A percentile compares a stretch with the other conserved stretches of the same genome.
Conservation (phyloP, 2,329 filamentous ascomycete species). For the Fusarium newnesense region DNA sequence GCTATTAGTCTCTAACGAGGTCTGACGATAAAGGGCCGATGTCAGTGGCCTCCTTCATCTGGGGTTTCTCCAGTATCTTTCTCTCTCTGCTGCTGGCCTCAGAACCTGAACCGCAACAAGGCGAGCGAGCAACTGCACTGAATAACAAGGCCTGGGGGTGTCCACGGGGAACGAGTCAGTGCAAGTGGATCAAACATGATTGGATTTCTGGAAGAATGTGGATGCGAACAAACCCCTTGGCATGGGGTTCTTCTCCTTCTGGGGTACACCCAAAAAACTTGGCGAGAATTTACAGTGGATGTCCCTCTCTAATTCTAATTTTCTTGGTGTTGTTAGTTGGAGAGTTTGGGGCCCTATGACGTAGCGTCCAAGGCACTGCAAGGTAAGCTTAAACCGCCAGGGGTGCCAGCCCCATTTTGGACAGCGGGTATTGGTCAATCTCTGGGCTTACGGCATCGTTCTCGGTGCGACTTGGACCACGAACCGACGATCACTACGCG, state of each 20-base stretch:
- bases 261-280: conserved; percentile 26
- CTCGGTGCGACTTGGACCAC: conserved; percentile 34
- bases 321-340: conserved; percentile 20
- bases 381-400: conserved; percentile 42
- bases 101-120: conserved; percentile 8
- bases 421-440: not conserved
- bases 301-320: not conserved
- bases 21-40: conserved; percentile 41
- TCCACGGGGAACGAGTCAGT: conserved; percentile 17
- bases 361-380: conserved; percentile 38
- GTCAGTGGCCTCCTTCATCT: conserved; percentile 35
- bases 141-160: not conserved
- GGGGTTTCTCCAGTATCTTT: conserved; percentile 26
- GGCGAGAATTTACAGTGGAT: not conserved
- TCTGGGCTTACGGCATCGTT: conserved; percentile 35
- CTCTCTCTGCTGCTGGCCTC: not conserved
- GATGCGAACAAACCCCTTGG: conserved; percentile 9
- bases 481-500: conserved; percentile 29
- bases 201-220: conserved; percentile 33
- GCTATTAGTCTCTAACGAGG: conserved; percentile 24
- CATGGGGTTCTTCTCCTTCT: conserved; percentile 12
- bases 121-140: not conserved
- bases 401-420: conserved; percentile 17
- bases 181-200: conserved; percentile 7
- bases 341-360: conserved; percentile 29